These are phyloP conservation scores for Allomyces macrogynus DNA, from an alignment of 192 early-diverging fungal genomes.

Conservation along the genomic window DNA sequence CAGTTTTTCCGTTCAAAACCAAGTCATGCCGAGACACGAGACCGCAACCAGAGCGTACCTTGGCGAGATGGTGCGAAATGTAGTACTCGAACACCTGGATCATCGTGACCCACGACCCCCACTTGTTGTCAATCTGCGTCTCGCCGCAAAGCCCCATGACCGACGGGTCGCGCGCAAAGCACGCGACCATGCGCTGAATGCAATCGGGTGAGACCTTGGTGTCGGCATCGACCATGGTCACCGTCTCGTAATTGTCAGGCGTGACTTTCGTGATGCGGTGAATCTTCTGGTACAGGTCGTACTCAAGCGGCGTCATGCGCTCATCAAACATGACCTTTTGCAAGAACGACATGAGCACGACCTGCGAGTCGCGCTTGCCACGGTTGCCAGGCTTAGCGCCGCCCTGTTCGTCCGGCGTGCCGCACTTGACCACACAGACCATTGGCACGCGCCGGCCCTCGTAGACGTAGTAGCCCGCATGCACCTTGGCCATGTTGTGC, in stretches of 20 bases:
- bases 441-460: constrained; percentile 44
- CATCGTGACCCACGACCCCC: constrained; percentile 52
- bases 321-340: constrained; percentile 76
- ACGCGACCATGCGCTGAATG: constrained; percentile 42
- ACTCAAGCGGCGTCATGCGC: constrained; percentile 63
- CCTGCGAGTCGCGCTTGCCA: constrained; percentile 92
- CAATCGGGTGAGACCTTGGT: constrained; percentile 64
- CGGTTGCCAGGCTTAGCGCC: constrained; percentile 60
- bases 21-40: too few species aligned
- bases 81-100: constrained; percentile 81
- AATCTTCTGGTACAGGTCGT: constrained; percentile 58
- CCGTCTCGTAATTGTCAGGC: constrained; percentile 54
- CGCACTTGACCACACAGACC: constrained; percentile 55
- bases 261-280: constrained; percentile 49
- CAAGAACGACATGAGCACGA: constrained; percentile 88
- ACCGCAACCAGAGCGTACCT: constrained; percentile 24
- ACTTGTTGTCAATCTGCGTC: constrained; percentile 65
- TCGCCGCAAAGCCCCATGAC: constrained; percentile 62
- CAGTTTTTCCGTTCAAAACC: too few species aligned
- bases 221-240: constrained; percentile 69
- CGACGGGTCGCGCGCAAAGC: constrained; percentile 46
- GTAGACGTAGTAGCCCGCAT: constrained; percentile 70
- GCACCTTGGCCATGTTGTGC: constrained; percentile 84
- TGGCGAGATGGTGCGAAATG: constrained; percentile 59
- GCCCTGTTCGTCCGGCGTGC: constrained; percentile 33